Conservation (phyloP, 2,329 filamentous ascomycete genomes). For the Tolypocladium ovalisporum region DNA sequence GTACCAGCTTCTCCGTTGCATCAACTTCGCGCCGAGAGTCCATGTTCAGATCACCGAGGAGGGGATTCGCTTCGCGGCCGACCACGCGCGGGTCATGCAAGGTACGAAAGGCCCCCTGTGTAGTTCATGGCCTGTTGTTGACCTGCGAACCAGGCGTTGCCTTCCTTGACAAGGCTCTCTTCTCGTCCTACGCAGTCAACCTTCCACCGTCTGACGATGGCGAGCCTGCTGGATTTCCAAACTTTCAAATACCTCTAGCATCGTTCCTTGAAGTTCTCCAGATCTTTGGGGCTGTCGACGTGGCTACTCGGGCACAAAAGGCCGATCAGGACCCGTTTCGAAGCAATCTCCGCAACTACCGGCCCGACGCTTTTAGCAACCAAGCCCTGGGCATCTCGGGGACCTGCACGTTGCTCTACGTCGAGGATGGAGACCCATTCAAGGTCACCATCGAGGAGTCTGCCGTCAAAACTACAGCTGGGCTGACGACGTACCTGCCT, state of each 20-base stretch:
- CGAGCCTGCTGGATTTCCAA: slow-evolving; percentile 39
- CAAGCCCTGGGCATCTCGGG: slow-evolving; percentile 75
- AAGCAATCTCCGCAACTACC: slow-evolving; percentile 50
- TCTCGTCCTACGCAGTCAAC: slow-evolving; percentile 72
- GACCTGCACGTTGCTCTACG: slow-evolving; percentile 75
- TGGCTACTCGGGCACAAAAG: slow-evolving; percentile 45
- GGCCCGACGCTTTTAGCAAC: slow-evolving; percentile 68
- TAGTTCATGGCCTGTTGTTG: background rate
- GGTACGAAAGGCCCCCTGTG: slow-evolving; percentile 35
- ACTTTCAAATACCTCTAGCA: slow-evolving; percentile 78
- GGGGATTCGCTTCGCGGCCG: slow-evolving; percentile 77
- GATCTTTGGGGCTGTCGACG: slow-evolving; percentile 81
- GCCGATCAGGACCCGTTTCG: slow-evolving; percentile 49
- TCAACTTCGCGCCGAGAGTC: slow-evolving; percentile 47
- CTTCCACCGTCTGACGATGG: slow-evolving; percentile 26
- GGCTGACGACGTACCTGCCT: slow-evolving; percentile 78
- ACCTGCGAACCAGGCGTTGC: slow-evolving; percentile 32
- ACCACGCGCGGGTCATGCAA: slow-evolving; percentile 87
- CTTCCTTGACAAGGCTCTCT: slow-evolving; percentile 80
- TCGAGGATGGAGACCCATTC: slow-evolving; percentile 63
- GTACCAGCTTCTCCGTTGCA: slow-evolving; percentile 50
- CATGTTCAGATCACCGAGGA: slow-evolving; percentile 69
- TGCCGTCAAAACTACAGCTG: slow-evolving; percentile 79
- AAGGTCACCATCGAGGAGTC: slow-evolving; percentile 79
- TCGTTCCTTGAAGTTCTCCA: slow-evolving; percentile 89